Conservation (phyloP, 2,329 filamentous ascomycete genomes). For the Diaporthe longicolla region DNA sequence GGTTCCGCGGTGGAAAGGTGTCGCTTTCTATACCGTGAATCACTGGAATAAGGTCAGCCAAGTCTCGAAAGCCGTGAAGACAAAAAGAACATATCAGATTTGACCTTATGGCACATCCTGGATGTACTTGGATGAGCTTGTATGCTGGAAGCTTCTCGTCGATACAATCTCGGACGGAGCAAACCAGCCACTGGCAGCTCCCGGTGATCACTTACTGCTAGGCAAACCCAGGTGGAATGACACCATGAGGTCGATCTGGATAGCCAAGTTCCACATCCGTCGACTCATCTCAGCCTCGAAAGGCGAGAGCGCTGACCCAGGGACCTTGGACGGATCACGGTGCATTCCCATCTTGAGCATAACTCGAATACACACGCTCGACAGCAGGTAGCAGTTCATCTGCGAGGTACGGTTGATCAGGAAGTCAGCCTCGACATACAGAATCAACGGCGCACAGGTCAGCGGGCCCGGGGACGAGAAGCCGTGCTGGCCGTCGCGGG, state of each 20-base stretch:
- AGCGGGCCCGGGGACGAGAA: constrained; percentile 64
- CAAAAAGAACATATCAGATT: neutral
- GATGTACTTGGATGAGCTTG: neutral
- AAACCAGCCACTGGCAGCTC: neutral
- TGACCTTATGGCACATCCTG: neutral
- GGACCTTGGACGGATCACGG: constrained; percentile 66
- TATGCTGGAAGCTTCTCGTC: neutral
- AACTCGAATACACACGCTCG: constrained; percentile 64
- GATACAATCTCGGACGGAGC: too few species aligned
- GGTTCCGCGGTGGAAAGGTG: constrained; percentile 71
- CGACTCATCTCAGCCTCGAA: constrained; percentile 70
- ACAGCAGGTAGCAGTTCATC: constrained; percentile 68
- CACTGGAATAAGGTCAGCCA: constrained; percentile 56
- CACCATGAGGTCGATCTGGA: constrained; percentile 74
- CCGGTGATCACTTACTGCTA: constrained; percentile 15
- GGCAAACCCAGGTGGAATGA: constrained; percentile 79
- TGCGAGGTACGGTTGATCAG: constrained; percentile 64
- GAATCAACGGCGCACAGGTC: constrained; percentile 65
- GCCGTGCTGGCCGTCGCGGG: constrained; percentile 43
- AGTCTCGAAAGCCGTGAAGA: neutral
- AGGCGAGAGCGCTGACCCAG: constrained; percentile 58
- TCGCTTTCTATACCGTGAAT: constrained; percentile 75
- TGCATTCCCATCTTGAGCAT: constrained; percentile 73
- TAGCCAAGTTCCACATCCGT: constrained; percentile 66
- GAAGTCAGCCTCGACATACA: constrained; percentile 69